Percentiles rank a stretch among this genome's conserved stretches.
Conservation (phyloP, 1,139 yeast genomes). For the Taphrina wiesneri region DNA sequence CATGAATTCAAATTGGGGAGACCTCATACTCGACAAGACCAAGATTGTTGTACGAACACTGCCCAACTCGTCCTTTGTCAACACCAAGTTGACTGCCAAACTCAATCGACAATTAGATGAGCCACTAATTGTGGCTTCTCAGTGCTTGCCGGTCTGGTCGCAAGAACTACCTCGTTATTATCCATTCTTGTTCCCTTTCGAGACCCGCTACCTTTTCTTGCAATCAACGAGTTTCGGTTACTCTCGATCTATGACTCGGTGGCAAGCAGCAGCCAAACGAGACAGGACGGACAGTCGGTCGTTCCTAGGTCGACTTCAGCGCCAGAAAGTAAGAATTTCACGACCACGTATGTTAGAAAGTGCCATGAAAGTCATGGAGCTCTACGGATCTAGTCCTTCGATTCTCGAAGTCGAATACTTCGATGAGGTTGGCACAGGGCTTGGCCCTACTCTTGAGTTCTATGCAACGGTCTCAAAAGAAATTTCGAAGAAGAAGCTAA, state of each 20-base stretch:
- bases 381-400: slow-evolving; percentile 78
- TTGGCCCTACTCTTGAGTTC: slow-evolving; percentile 94
- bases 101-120: slow-evolving; percentile 86
- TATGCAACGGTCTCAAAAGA: slow-evolving; percentile 79
- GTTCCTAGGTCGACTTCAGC: slow-evolving; percentile 71
- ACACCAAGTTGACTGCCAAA: slow-evolving; percentile 83
- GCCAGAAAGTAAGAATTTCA: slow-evolving; percentile 79
- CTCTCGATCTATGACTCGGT: slow-evolving; percentile 75
- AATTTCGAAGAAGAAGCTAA: slow-evolving; percentile 59
- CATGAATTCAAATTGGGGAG: slow-evolving; percentile 48
- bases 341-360: slow-evolving; percentile 71
- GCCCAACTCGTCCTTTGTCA: slow-evolving; percentile 58
- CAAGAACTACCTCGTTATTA: slow-evolving; percentile 67
- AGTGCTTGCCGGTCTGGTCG: slow-evolving; percentile 84
- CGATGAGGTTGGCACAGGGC: slow-evolving; percentile 93
- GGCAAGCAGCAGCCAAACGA: slow-evolving; percentile 53
- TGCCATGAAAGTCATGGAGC: slow-evolving; percentile 74
- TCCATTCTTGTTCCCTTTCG: slow-evolving; percentile 84
- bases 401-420: slow-evolving; percentile 82
- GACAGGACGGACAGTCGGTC: slow-evolving; percentile 41
- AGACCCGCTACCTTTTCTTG: slow-evolving; percentile 71
- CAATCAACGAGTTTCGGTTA: slow-evolving; percentile 92
- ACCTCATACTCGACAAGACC: slow-evolving; percentile 23
- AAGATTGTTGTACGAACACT: slow-evolving; percentile 44
- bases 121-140: slow-evolving; percentile 81